Conservation (phyloP, 805 yeast genomes). For the Candida maesae region DNA sequence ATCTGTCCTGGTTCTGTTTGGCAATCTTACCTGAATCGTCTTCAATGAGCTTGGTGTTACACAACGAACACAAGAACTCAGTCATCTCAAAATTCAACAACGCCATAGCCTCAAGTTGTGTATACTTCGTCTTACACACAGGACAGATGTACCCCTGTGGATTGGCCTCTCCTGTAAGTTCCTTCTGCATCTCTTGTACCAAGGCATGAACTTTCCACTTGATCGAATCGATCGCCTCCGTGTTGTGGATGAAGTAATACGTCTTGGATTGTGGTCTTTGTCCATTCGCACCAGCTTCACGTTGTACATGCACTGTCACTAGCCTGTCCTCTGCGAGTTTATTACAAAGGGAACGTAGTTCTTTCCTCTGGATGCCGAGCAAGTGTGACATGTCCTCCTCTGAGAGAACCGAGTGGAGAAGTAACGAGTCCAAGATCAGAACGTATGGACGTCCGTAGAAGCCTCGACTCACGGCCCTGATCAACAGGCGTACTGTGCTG, state of each 20-base stretch:
- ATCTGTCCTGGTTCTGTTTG: conserved; percentile 70
- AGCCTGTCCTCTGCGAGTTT: conserved; percentile 81
- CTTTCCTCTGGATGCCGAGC: conserved; percentile 81
- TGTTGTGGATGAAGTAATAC: conserved; percentile 81
- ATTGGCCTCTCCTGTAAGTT: conserved; percentile 77
- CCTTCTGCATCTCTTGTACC: conserved; percentile 74
- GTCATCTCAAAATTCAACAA: conserved; percentile 74
- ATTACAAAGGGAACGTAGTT: conserved; percentile 77
- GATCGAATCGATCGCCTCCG: conserved; percentile 92
- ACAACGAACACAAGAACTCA: conserved; percentile 79
- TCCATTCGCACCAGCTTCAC: conserved; percentile 53
- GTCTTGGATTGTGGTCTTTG: conserved; percentile 68
- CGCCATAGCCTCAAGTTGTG: conserved; percentile 85
- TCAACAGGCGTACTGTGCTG: conserved; percentile 40
- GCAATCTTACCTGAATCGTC: conserved; percentile 87
- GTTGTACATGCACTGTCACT: conserved; percentile 64
- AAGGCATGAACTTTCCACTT: conserved; percentile 94
- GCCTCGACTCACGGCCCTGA: conserved; percentile 79
- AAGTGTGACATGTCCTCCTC: conserved; percentile 87
- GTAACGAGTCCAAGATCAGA: conserved; percentile 78
- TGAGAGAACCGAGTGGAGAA: conserved; percentile 83
- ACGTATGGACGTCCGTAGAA: conserved; percentile 85
- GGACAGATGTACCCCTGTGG: conserved; percentile 96
- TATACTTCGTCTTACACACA: conserved; percentile 72
- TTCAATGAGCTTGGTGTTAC: conserved; percentile 74